Base-by-base conservation (phyloP, 225 moss, liverwort and hornwort species). In the Straminergon stramineum region DNA sequence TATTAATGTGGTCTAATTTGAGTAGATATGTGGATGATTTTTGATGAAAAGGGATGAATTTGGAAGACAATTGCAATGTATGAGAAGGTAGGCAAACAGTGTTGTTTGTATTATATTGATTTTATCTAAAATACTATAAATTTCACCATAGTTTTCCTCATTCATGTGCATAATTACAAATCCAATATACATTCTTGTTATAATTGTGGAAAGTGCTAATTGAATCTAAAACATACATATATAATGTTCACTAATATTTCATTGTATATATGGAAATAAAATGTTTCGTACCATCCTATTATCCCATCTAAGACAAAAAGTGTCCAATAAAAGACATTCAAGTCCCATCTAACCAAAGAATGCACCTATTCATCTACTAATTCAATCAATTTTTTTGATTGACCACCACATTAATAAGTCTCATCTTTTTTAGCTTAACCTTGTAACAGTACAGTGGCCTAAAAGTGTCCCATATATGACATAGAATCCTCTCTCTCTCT, bases 381-480 rank as follows among this genome's bases (percentile, higher is more conserved):
- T 28, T 16, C 5, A 3, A 43, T 73, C 6, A 41, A 41, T 5
- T 73, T 74, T 48, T 31, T 75, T 48, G 2, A 45, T 0, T 75
- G 0, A 4, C 32, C 20, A 32, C 32, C 7, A 51, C 5, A 13
- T 20, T 12, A 7, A 51, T 1, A 19, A 48, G 18, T 31, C 75
- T 13, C 7, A 8, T 51, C 1, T 4, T 51, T 75, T 32, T 0
- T 0, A 19, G 2, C 7, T 51, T 52, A 12, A 75, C 9, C 19
- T 0, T 48, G 0, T 6, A 48, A 48, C 0, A 0, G 18, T 18
- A 0, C 0, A 0, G 1, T 11, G 20, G 32, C 19, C 7, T 19
- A 20, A 7, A 76, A 34, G 32, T 52, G 7, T 17, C 1, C 0
- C 0, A 30, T 45, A 2, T 27, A 9, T 73, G 16, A 4, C 4